These are phyloP conservation scores for Nicotiana knightiana DNA, from an alignment of 257 asterid species.

Conservation along the genomic window DNA sequence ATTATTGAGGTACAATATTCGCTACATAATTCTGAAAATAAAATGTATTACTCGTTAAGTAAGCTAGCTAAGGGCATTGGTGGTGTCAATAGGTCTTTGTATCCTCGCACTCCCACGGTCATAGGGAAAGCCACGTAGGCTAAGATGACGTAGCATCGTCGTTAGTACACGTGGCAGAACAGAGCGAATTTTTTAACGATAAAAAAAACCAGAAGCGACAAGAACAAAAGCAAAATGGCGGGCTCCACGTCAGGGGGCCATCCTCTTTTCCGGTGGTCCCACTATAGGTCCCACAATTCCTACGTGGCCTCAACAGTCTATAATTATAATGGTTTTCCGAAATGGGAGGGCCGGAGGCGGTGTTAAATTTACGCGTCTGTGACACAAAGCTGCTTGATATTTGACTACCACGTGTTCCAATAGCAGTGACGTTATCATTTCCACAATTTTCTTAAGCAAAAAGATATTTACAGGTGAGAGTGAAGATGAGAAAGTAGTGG, in stretches of 20 bases:
- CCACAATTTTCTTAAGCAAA: background rate
- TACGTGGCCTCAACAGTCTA: background rate
- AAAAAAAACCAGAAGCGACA: conserved; percentile 31
- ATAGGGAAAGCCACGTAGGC: conserved; percentile 42
- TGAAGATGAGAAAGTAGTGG: conserved; percentile 13
- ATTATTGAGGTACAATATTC: too few species aligned
- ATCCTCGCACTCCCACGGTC: conserved; percentile 8
- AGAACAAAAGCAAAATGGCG: conserved; percentile 24
- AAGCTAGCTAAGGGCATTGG: background rate
- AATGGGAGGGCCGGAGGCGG: background rate
- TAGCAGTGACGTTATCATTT: conserved; percentile 24
- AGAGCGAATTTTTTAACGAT: conserved; percentile 12
- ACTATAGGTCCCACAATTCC: background rate
- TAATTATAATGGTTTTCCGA: background rate
- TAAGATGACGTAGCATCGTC: conserved; percentile 3
- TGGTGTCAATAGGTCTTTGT: conserved; percentile 12
- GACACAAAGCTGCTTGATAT: background rate
- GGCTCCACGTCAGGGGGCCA: conserved; percentile 28
- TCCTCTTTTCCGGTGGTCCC: background rate
- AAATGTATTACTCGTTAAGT: background rate
- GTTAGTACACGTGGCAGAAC: conserved; percentile 36
- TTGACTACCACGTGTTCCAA: conserved; percentile 13
- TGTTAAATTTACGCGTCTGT: conserved; percentile 25
- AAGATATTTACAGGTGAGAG: conserved; percentile 37
- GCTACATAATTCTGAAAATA: background rate